Base-by-base conservation (phyloP, 306 rosid genomes). In the Senna tora region DNA sequence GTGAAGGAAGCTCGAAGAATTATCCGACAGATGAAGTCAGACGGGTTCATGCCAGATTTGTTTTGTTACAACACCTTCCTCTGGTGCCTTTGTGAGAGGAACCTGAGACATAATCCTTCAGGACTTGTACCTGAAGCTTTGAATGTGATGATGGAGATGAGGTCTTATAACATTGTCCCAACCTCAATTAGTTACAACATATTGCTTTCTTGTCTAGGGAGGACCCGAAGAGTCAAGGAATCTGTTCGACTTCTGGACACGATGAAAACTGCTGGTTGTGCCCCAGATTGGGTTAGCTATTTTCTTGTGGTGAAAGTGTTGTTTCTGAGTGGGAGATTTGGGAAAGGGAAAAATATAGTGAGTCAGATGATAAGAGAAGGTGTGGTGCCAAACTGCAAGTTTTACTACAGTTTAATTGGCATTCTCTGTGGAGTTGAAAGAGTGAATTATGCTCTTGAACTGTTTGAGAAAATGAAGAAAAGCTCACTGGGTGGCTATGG, bases 141-240 rank as follows among this genome's bases (percentile, higher is more conserved):
- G 34, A 92, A 92, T 77, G 92, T 90, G 59, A 92, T 88, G 87
- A 82, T 87, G 88, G 96, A 90, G 71, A 90, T 92, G 96, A 90
- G 88, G 77, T 77, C 87, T 21, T 76, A 85, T 41, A 79, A 64
- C 58, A 74, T 92, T 69, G 30, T 52, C 5, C 92, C 89, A 4
- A 88, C 70, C 62, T 81, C 95, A 19, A 55, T 88, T 47, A 88
- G 87, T 76, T 92, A 90, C 79, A 90, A 90, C 61, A 81, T 90
- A 56, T 60, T 92, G 82, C 78, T 90, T 39, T 88, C 92, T 39
- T 92, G 90, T 84, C 83, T 90, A 21, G 94, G 85, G 30, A 88
- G 81, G 79, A 69, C 88, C 15, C 87, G 98, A 80, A 86, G 96
- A 78, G 91, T 90, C 14, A 88, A 87, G 76, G 96, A 92, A 70